Percentiles rank a stretch among this genome's conserved stretches.
Evolutionary conservation across 345 rosid species (phyloP).

Genomic region (Carallia pectinifolia): DNA sequence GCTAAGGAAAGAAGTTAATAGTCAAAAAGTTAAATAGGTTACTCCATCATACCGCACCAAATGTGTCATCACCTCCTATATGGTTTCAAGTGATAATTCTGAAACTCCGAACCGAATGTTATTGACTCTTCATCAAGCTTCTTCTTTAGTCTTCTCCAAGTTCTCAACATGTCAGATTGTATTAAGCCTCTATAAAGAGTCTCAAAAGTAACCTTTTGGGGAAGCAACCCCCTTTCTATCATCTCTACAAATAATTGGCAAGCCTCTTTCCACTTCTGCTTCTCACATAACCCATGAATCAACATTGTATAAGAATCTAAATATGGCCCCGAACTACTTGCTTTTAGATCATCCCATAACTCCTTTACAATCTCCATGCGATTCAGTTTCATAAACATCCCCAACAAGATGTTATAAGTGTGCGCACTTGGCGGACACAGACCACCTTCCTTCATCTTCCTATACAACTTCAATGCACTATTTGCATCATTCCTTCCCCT

Average conservation of each 20-base stretch:
- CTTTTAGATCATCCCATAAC: slow-evolving; percentile 74
- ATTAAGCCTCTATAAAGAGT: slow-evolving; percentile 71
- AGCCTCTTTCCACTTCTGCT: slow-evolving; percentile 70
- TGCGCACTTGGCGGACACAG: slow-evolving; percentile 46
- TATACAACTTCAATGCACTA: slow-evolving; percentile 62
- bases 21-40: too few relatives aligned
- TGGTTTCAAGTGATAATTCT: slow-evolving; percentile 60
- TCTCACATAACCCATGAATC: slow-evolving; percentile 67
- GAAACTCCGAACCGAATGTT: slow-evolving; percentile 71
- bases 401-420: slow-evolving; percentile 61
- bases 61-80: slow-evolving; percentile 46
- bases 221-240: slow-evolving; percentile 86
- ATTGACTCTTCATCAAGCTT: slow-evolving; percentile 76
- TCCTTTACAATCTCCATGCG: slow-evolving; percentile 52
- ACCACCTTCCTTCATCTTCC: slow-evolving; percentile 59
- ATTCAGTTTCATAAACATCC: slow-evolving; percentile 55
- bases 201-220: slow-evolving; percentile 85
- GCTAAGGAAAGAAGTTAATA: too few relatives aligned
- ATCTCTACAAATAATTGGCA: slow-evolving; percentile 79
- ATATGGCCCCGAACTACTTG: slow-evolving; percentile 57
- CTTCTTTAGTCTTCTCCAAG: slow-evolving; percentile 91
- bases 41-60: too few relatives aligned
- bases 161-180: slow-evolving; percentile 82
- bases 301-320: slow-evolving; percentile 75
- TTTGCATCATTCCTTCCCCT: slow-evolving; percentile 67